phyloP scores from a whole-genome alignment of 1,284 basidiomycete genomes.

The Amylostereum chailletii region DNA sequence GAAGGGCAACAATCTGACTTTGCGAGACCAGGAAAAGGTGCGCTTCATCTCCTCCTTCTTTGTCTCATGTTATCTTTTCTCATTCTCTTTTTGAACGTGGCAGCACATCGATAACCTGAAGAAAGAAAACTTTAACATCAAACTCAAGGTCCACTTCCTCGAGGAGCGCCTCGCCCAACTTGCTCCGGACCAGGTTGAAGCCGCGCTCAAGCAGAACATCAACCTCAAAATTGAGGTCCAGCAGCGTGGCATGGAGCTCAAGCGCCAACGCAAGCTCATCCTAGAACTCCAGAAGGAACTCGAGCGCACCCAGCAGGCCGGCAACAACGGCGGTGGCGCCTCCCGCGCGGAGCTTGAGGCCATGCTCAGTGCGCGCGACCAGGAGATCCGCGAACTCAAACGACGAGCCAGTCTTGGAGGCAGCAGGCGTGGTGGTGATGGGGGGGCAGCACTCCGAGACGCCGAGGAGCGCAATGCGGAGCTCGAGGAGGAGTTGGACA shows the following conservation, averaged over 20 bases:
- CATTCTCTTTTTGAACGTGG: background rate
- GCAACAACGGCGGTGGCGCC: slow-evolving; percentile 29
- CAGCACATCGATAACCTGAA: slow-evolving; percentile 91
- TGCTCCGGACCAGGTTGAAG: slow-evolving; percentile 87
- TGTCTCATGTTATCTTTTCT: background rate
- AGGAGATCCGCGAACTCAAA: slow-evolving; percentile 56
- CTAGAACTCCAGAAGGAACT: slow-evolving; percentile 77
- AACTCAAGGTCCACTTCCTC: slow-evolving; percentile 88
- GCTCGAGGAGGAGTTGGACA: slow-evolving; percentile 65
- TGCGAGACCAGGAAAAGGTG: slow-evolving; percentile 94
- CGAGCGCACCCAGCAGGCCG: slow-evolving; percentile 56
- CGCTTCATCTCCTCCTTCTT: slow-evolving; percentile 14
- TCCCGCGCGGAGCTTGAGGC: slow-evolving; percentile 64
- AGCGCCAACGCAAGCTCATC: slow-evolving; percentile 85
- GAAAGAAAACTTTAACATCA: slow-evolving; percentile 93
- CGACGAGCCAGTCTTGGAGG: slow-evolving; percentile 23
- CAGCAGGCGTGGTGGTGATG: slow-evolving; percentile 29
- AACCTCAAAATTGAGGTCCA: slow-evolving; percentile 91
- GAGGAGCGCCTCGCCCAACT: slow-evolving; percentile 84
- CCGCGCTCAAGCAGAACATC: slow-evolving; percentile 88
- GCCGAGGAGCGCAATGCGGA: slow-evolving; percentile 52
- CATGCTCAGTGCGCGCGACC: slow-evolving; percentile 58
- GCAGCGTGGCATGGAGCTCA: slow-evolving; percentile 85
- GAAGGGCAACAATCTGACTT: slow-evolving; percentile 67
- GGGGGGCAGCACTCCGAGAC: slow-evolving; percentile 33